These are phyloP conservation scores for Lojkania enalia DNA, from an alignment of 2,329 filamentous ascomycete genomes.

Conservation along the genomic window DNA sequence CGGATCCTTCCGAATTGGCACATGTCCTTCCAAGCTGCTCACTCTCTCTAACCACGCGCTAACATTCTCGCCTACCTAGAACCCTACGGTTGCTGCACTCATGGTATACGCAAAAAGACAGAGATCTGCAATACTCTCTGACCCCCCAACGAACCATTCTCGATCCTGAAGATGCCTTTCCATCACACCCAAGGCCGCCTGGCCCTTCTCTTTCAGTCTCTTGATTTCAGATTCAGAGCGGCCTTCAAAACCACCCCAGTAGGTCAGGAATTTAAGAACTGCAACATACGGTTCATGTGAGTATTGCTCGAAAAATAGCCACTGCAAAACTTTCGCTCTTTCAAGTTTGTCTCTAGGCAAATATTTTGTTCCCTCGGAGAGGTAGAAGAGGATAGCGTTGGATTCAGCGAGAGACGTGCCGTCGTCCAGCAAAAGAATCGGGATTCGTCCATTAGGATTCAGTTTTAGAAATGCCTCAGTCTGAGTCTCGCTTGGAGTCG, in stretches of 20 bases:
- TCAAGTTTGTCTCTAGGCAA: constrained; percentile 13
- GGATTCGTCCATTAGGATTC: constrained; percentile 21
- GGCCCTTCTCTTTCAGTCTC: constrained; percentile 13
- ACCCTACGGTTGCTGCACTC: constrained; percentile 15
- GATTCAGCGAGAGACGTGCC: constrained; percentile 19
- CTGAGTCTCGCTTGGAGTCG: constrained; percentile 14
- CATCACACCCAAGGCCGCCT: constrained; percentile 20
- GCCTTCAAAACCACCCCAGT: constrained; percentile 16
- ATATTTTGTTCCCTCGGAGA: constrained; percentile 15
- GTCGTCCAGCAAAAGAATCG: constrained; percentile 19
- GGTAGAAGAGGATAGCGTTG: constrained; percentile 21
- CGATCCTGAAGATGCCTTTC: constrained; percentile 18
- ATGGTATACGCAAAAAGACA: constrained; percentile 14
- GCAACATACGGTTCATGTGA: constrained; percentile 21
- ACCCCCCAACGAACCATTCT: constrained; percentile 18
- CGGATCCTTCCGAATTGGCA: constrained; percentile 19
- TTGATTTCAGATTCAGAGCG: constrained; percentile 9
- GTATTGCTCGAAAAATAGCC: constrained; percentile 26
- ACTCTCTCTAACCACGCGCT: constrained; percentile 19
- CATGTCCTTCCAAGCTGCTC: constrained; percentile 10
- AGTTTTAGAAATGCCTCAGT: constrained; percentile 13
- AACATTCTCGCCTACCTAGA: constrained; percentile 16
- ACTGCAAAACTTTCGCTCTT: constrained; percentile 15
- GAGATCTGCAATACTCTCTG: constrained; percentile 22
- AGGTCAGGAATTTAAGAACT: constrained; percentile 15